Evolutionary conservation across 441 rosid genomes (phyloP).

Genomic region (Melastoma candidum): DNA sequence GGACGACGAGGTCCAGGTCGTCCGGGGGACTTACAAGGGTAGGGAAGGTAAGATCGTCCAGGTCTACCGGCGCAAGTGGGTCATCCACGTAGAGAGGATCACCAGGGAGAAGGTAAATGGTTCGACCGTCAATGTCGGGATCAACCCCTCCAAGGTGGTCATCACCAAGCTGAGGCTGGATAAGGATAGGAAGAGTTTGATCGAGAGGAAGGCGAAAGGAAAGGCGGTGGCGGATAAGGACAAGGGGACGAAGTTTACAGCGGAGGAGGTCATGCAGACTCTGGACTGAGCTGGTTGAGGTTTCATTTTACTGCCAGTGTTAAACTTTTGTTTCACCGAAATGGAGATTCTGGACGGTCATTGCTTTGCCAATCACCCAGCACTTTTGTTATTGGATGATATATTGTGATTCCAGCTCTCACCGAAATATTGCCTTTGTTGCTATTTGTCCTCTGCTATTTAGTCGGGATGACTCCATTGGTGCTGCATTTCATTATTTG

Average conservation of each 20-base stretch:
- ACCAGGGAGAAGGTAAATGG: constrained; percentile 80
- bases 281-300: constrained; percentile 29
- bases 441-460: no score
- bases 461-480: no score
- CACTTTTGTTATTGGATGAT: no score
- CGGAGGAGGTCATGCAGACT: constrained; percentile 75
- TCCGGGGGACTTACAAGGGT: constrained; percentile 69
- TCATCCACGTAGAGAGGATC: constrained; percentile 79
- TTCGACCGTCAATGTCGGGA: constrained; percentile 68
- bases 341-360: not conserved
- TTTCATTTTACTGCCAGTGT: constrained; percentile 8
- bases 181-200: constrained; percentile 63
- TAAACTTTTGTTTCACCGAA: not conserved
- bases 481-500: no score
- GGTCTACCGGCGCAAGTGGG: constrained; percentile 82
- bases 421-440: no score
- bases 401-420: no score
- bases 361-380: constrained; percentile 3
- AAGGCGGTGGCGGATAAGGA: constrained; percentile 74
- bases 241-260: constrained; percentile 69
- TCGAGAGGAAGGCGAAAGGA: constrained; percentile 76
- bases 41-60: constrained; percentile 79
- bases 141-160: constrained; percentile 65
- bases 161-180: constrained; percentile 76
- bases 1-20: constrained; percentile 79